These are phyloP conservation scores for Porcisia deanei DNA, from an alignment of 208 protist genomes.

Conservation along the genomic window DNA sequence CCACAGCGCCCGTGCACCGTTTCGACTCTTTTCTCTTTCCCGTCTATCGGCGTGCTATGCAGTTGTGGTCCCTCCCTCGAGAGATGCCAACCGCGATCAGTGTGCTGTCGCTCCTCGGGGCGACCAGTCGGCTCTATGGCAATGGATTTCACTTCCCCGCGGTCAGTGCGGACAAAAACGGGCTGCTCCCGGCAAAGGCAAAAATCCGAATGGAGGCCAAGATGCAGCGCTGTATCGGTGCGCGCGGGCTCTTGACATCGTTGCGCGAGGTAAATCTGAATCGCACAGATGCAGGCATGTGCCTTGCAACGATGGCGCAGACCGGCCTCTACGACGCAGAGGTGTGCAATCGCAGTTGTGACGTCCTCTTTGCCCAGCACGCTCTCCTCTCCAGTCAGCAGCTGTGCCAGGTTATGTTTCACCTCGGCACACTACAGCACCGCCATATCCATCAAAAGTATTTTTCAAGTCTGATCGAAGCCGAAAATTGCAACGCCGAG, in stretches of 20 bases:
- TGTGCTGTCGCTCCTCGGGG: slow-evolving; percentile 68
- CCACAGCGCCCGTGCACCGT: background rate
- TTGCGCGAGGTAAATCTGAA: slow-evolving; percentile 59
- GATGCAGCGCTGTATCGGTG: slow-evolving; percentile 71
- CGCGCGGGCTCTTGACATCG: slow-evolving; percentile 61
- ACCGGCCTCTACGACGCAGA: slow-evolving; percentile 83
- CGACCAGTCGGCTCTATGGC: slow-evolving; percentile 57
- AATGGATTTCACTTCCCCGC: slow-evolving; percentile 62
- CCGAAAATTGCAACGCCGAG: slow-evolving; percentile 69
- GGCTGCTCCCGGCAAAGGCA: slow-evolving; percentile 76
- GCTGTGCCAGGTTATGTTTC: slow-evolving; percentile 76
- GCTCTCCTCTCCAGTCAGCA: slow-evolving; percentile 78
- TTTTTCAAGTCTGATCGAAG: slow-evolving; percentile 68
- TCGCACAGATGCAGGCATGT: slow-evolving; percentile 81
- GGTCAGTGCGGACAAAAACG: slow-evolving; percentile 47
- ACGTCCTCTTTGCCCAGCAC: slow-evolving; percentile 68
- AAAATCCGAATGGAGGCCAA: slow-evolving; percentile 90
- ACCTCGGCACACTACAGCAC: slow-evolving; percentile 85
- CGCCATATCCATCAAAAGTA: slow-evolving; percentile 81
- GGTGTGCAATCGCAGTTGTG: slow-evolving; percentile 80
- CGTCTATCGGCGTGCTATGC: slow-evolving; percentile 47
- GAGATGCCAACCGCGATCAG: slow-evolving; percentile 39
- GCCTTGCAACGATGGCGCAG: slow-evolving; percentile 64
- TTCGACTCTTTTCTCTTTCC: slow-evolving; percentile 34
- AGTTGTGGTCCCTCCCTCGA: slow-evolving; percentile 52